Base-by-base conservation (phyloP, 495 filamentous ascomycete genomes). In the Lasiosphaeris hirsuta region DNA sequence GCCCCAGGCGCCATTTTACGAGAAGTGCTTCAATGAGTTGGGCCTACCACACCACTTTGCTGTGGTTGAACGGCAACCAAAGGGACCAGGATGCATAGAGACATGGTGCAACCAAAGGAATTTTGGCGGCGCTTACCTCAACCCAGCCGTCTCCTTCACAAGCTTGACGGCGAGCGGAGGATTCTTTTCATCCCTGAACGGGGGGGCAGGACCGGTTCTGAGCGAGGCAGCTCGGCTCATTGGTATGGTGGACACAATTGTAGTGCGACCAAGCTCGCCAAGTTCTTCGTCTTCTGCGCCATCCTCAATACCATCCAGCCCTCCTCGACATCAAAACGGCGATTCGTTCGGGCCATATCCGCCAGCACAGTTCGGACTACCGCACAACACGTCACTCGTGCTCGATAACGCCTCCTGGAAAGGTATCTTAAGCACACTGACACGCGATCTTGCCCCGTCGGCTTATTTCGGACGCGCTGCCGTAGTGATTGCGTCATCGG, bases 11-110 rank as follows among this genome's bases (percentile, higher is more conserved):
- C 85, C 89, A 66, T 93, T 92, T 67, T 90, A 89, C 74, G 88
- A 91, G 64, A 92, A 92, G 66, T 92, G 89, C 63, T 86, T 94
- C 69, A 94, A 94, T 66, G 90, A 94, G 68, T 80, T 92, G 17
- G 87, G 88, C 15, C 75, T 94, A n/a, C 89, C 89, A 17, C 90
- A 94, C 56, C 84, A 85, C 54, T 86, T 92, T 64, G 83, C 81
- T 33, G 85, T 84, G n/a, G 81, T 90, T 13, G 89, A 92, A 67
- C 78, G 86, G 40, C 84, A 83, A 1, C 76, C 80, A 8, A 85
- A 81, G 59, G 84, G 80, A 1, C 80, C 83, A 0, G 75, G 85
- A 41, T 71, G 64, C 19, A 65, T 80, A 51, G 87, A 90, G 62
- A 73, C 82, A 2, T 82, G 90, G 62, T 80, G 89, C 57, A 76